Base-by-base conservation (phyloP, 768 basidiomycete genomes). In the Termitomyces sp. region DNA sequence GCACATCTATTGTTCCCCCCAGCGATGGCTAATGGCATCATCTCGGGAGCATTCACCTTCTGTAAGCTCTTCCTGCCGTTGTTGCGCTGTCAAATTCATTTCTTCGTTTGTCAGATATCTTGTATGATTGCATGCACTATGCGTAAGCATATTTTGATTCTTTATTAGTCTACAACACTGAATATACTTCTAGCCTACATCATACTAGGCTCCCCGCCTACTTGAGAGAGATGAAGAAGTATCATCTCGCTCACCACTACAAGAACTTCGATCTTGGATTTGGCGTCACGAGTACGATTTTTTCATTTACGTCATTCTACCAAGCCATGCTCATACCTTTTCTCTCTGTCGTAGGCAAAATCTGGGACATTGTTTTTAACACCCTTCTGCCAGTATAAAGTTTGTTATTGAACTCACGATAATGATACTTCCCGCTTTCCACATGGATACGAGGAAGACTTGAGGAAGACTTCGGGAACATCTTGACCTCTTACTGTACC, bases 211-310 rank as follows among this genome's bases (percentile, higher is more conserved):
- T 96, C 29, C 94, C 94, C 3, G 78, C 86, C 40, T 97, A 98
- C 76, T 73, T 98, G 76, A 83, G 82, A 60, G 89, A 94, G 71
- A 90, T 92, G 91, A 99, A 99, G 81, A 92, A 92, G 71, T 98
- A 98, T 71, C 97, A 99, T 69, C 84, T 99, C 64, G 95, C 94
- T 7, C 96, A 98, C 70, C 96, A 98, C 73, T 97, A 96, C 81
- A 97, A 97, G 77, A 96, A 97, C 79, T 96, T 94, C 72, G 94
- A 97, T 70, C 89, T 98, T 48, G 96, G 95, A 17, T 98, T 96
- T 70, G 96, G 96, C 37, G 96, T 98, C 11, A 98, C 96, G 7
- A 94, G 92, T 91, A 68, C 56, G 86, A 76, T 14, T 42, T 43
- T 65, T 32, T 63, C 54, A 40, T 2, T 29, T 43, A 20, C 29